Base-by-base conservation (phyloP, 129 eudicot species). In the Logfia minima region DNA sequence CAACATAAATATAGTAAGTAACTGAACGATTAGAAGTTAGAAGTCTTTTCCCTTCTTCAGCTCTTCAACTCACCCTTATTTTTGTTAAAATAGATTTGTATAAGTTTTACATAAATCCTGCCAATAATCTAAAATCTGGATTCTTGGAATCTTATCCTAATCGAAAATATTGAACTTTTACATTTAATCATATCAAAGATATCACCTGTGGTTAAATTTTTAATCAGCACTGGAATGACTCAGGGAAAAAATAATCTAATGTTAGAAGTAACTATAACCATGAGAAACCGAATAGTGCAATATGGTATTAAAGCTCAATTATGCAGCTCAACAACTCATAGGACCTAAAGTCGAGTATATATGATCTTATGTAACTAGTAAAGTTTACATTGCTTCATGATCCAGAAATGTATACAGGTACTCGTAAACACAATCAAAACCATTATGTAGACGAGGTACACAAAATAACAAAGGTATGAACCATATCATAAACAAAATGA, bases 391-490 rank as follows among this genome's bases (percentile, higher is more conserved):
- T 68, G 66, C 39, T 77, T 52, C 63, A 17, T 8, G 43, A 26
- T 29, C 66, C 48, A 55, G 59, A 26, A 5, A 11, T 45, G 51
- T 48, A 13, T 59, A 29, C 66, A 59, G 31, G 66, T 71, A 29
- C 21, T 32, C 68, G 69, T 75, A 48, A 66, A 66, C 84, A 26
- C 78, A 53, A 79, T 55, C 72, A 58, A 80, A 60, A 80, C 77
- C 29, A 72, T 80, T 77, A 76, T 80, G 81, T 73, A 73, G 32
- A 76, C 64, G 51, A 66, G 67, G 52, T 74, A 66, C 76, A 72
- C 24, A 11, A 60, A 59, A 52, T 22, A 70, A 77, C 56, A 56
- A 59, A 52, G 11, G 23, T 22, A 55, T 60, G 45, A 31, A 70
- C 29, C 45, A 39, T 70, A 70, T 70, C 21, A 9, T 64, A 43